Evolutionary conservation across 2,329 filamentous ascomycete genomes (phyloP), one percentile per base, ranked within the genome.

Genomic region (Ceratocystis papillata): DNA sequence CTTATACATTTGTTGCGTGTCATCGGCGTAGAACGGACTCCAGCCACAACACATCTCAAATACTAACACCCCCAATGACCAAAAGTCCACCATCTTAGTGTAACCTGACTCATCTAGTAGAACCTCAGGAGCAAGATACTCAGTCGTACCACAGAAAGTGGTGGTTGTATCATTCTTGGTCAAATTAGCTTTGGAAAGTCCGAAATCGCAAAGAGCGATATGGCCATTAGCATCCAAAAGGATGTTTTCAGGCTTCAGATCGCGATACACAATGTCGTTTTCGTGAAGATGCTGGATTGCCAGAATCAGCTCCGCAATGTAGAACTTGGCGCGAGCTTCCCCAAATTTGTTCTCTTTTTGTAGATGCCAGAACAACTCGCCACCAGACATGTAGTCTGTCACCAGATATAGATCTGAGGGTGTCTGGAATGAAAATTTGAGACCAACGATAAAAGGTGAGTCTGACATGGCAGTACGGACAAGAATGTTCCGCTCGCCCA

Each of bases 1-100:
- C 81, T 99, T 99, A 80, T 99, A 99, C 94, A 99, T 99, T 76
- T 99, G 94, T 76, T 99, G 94, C 0, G 94, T 99, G 73, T 99
- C 94, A 73, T 99, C 94, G 66, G 94, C 94, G 72, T 97, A 99
- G 77, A 99, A 99, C 0, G 94, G 94, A 72, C 91, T 96, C 94
- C 94, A 99, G 44, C 94, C 94, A 72, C 94, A 99, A 79, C 94
- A 99, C 94, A 99, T 99, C 76, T 99, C 94, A 72, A 99, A 99
- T 1, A 99, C 94, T 65, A 99, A 81, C 61, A 99, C 94, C 67
- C 94, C 94, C 12, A 99, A 81, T 1, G 94, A 99, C 94, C 94
- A 99, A 76, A 97, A 99, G 75, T 99, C 94, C 5, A 99, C 94
- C 94, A 99, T 97, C 79, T 97, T 97, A 65, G 94, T 97, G 76